phyloP scores from a whole-genome alignment of 768 basidiomycete genomes.

The Amanita exitialis region DNA sequence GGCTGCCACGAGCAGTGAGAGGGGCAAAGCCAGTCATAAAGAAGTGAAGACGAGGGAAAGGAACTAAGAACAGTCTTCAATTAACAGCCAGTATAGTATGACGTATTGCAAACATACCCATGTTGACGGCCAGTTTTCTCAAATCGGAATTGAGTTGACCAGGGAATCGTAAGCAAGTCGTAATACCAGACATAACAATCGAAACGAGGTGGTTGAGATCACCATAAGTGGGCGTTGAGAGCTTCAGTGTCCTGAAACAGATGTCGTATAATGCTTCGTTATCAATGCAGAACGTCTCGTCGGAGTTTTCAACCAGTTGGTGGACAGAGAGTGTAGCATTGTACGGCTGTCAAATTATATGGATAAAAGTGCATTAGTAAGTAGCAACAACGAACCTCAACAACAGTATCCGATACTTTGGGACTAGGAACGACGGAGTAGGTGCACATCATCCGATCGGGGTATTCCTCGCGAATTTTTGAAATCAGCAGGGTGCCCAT shows the following conservation, averaged over 20 bases:
- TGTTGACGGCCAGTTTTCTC: conserved; percentile 97
- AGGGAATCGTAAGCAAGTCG: conserved; percentile 98
- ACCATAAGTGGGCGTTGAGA: conserved; percentile 91
- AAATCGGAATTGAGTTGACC: conserved; percentile 99
- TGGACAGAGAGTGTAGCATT: conserved; percentile 98
- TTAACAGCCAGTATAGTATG: neutral
- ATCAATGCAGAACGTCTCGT: conserved; percentile 99
- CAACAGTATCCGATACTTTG: conserved; percentile 97
- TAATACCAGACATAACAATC: conserved; percentile 97
- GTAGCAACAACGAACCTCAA: conserved; percentile 51
- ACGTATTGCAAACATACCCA: conserved; percentile 53
- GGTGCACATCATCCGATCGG: conserved; percentile 99
- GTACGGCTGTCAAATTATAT: conserved; percentile 59
- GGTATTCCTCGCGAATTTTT: conserved; percentile 98
- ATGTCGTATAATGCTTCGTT: conserved; percentile 99
- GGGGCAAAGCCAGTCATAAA: conserved; percentile 98
- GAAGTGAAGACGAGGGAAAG: conserved; percentile 99
- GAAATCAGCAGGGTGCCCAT: conserved; percentile 99
- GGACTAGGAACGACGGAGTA: conserved; percentile 98
- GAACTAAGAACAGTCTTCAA: conserved; percentile 41
- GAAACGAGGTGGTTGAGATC: conserved; percentile 98
- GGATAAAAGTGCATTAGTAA: neutral
- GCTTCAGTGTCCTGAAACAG: conserved; percentile 96
- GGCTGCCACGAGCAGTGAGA: conserved; percentile 87
- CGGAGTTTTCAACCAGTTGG: conserved; percentile 98